Percentiles rank a stretch among this genome's conserved stretches.
These are phyloP conservation scores for Basidioascus undulatus DNA, from an alignment of 768 basidiomycete species.

Conservation along the genomic window DNA sequence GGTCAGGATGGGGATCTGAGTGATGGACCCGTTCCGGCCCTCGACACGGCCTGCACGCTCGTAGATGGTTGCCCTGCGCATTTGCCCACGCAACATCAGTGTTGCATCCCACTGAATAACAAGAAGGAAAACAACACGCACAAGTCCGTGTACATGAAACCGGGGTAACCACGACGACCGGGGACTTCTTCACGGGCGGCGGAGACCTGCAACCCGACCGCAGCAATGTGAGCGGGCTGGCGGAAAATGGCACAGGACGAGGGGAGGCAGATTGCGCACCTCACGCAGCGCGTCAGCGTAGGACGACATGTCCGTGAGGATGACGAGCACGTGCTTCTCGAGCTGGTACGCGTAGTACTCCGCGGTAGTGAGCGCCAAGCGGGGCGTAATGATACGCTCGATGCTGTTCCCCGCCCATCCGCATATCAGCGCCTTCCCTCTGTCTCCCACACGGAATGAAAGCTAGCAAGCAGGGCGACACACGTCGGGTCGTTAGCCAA, in stretches of 20 bases:
- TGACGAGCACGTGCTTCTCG: constrained; percentile 97
- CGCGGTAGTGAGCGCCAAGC: constrained; percentile 88
- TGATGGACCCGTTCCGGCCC: constrained; percentile 96
- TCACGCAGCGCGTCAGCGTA: constrained; percentile 92
- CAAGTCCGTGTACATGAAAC: constrained; percentile 16
- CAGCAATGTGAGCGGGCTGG: constrained; percentile 2
- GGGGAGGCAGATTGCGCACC: constrained; percentile 24
- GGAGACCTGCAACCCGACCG: constrained; percentile 38
- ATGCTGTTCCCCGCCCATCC: constrained; percentile 25
- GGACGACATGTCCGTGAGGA: constrained; percentile 96
- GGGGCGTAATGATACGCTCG: constrained; percentile 97
- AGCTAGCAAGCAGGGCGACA: constrained; percentile 3
- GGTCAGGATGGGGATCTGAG: constrained; percentile 95
- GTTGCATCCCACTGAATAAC: constrained; percentile 52
- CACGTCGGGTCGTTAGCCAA: constrained; percentile 89
- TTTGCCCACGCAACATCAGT: constrained; percentile 82
- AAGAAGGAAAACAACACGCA: constrained; percentile 19
- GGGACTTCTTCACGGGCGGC: constrained; percentile 98
- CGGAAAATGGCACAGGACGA: constrained; percentile 8
- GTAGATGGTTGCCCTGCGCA: constrained; percentile 97
- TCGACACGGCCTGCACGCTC: constrained; percentile 96
- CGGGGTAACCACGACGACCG: constrained; percentile 84
- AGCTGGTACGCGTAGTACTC: constrained; percentile 99
- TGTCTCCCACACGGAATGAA: no score
- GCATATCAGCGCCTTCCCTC: not conserved